Conservation (phyloP, 1,139 yeast species). For the Hemisphaericaspora subhashii region DNA sequence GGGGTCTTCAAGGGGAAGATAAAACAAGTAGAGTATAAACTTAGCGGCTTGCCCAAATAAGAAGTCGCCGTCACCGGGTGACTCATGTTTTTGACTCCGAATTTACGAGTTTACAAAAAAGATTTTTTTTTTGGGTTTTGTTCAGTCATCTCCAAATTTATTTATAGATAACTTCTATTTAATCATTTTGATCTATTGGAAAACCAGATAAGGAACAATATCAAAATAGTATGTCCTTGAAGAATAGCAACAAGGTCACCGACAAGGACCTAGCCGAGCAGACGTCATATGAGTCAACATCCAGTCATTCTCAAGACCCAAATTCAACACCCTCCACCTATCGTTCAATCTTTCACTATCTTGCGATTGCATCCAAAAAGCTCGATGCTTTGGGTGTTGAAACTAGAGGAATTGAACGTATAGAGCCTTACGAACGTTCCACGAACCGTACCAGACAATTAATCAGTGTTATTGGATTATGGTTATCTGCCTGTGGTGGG, state of each 20-base stretch:
- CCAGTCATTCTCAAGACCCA: background rate
- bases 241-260: background rate
- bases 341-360: slow-evolving; percentile 7
- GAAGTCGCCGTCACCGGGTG: too few species aligned
- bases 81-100: background rate
- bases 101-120: background rate
- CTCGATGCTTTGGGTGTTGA: slow-evolving; percentile 61
- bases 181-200: too few species aligned
- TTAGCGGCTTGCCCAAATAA: too few species aligned
- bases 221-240: background rate
- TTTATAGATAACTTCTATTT: too few species aligned
- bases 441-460: slow-evolving; percentile 49
- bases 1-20: too few species aligned
- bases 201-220: too few species aligned
- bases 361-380: slow-evolving; percentile 21
- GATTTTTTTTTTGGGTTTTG: background rate
- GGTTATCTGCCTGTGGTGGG: slow-evolving; percentile 86
- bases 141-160: background rate
- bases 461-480: slow-evolving; percentile 65
- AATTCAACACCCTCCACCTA: background rate
- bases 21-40: too few species aligned
- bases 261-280: background rate
- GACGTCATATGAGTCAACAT: background rate
- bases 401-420: slow-evolving; percentile 77
- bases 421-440: slow-evolving; percentile 67